These are phyloP conservation scores for Botryotinia convoluta DNA, from an alignment of 2,329 filamentous ascomycete genomes.

Conservation along the genomic window DNA sequence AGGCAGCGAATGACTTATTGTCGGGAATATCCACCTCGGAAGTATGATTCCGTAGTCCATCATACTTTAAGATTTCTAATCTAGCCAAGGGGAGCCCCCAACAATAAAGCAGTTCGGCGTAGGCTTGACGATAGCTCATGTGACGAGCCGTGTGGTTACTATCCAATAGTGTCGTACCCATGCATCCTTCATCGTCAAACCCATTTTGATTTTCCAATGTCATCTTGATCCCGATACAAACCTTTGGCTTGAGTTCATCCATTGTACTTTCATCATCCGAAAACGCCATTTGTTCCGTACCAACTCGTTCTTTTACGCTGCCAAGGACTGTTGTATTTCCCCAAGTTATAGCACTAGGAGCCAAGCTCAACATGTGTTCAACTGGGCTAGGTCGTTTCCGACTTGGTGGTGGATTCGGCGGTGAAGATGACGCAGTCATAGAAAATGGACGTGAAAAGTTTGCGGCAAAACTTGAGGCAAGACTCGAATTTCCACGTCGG, in stretches of 20 bases:
- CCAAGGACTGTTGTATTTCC: slow-evolving; percentile 41
- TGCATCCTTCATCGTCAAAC: slow-evolving; percentile 68
- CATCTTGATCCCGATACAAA: slow-evolving; percentile 41
- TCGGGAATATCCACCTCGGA: slow-evolving; percentile 33
- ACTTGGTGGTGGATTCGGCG: slow-evolving; percentile 44
- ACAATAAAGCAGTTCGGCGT: slow-evolving; percentile 67
- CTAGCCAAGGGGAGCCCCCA: slow-evolving; percentile 62
- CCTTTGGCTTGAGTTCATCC: slow-evolving; percentile 27
- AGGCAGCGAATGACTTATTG: slow-evolving; percentile 34
- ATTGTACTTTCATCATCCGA: slow-evolving; percentile 36
- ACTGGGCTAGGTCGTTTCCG: slow-evolving; percentile 60
- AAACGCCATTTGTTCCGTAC: slow-evolving; percentile 28
- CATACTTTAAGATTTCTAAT: slow-evolving; percentile 68
- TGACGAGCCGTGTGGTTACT: slow-evolving; percentile 48
- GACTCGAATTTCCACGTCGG: slow-evolving; percentile 52
- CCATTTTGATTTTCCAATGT: slow-evolving; percentile 60
- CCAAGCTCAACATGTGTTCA: slow-evolving; percentile 56
- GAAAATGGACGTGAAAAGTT: slow-evolving; percentile 49
- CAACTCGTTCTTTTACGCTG: slow-evolving; percentile 38
- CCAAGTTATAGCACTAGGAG: slow-evolving; percentile 43
- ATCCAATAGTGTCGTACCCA: slow-evolving; percentile 57
- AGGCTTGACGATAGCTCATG: slow-evolving; percentile 60
- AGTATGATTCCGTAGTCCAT: slow-evolving; percentile 54
- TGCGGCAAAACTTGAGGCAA: slow-evolving; percentile 55
- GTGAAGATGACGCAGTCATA: slow-evolving; percentile 43